Evolutionary conservation across 169 alveolate genomes (phyloP), one percentile per base, ranked within the genome.

Genomic region (Plasmodium billcollinsi): DNA sequence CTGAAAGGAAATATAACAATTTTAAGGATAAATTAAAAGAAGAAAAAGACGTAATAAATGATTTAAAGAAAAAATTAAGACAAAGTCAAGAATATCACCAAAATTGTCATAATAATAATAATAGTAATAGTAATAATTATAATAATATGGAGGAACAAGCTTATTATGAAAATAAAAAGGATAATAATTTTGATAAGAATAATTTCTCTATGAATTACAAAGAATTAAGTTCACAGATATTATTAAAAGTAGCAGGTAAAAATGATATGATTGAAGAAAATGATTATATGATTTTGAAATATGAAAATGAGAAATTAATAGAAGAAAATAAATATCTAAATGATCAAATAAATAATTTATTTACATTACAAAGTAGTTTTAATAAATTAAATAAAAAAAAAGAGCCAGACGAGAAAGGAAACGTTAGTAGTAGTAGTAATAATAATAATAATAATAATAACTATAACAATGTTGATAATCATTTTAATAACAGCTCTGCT

Each of bases 21-120:
- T 80, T 80, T 80, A 80, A 80, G 14, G 90, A 80, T 14, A 80
- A 80, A 52, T 61, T 80, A 11, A 80, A 80, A 49, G 83, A 80
- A 58, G 90, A 80, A 12, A 80, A 73, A 50, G 90, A 80, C 39
- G 18, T 80, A 47, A 80, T 80, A 52, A 69, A 50, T 26, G 90
- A 80, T 18, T 80, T 80, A 69, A 80, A 80, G 47, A 67, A 80
- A 45, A 80, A 72, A 72, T 62, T 80, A 56, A 80, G 90, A 69
- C 74, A 80, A 56, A 80, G 70, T 15, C 85, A 80, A 3, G 90
- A 80, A 20, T 11, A 65, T 47, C 52, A 63, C 59, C 2, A 39
- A 20, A 26, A 66, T 33, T 65, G 15, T 50, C 11, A 29, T 69
- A 26, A 65, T 15, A 24, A 18, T 43, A 66, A 70, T 9, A 63